A percentile compares a stretch with the other conserved stretches of the same genome.
phyloP scores from a whole-genome alignment of 2,329 filamentous ascomycete genomes.

The Fusarium newnesense region DNA sequence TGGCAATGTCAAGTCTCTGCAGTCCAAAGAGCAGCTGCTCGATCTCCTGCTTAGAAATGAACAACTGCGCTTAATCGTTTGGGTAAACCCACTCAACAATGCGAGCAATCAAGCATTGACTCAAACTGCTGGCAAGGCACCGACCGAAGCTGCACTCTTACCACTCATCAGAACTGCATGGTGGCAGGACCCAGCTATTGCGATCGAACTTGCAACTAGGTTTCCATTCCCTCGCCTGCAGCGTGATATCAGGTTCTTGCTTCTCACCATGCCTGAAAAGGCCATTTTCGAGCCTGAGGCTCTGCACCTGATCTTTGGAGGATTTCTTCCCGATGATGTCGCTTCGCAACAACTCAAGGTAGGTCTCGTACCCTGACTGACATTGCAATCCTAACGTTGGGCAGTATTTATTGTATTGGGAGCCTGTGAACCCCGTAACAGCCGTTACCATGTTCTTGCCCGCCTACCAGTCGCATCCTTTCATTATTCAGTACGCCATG shows the following conservation, averaged over 20 bases:
- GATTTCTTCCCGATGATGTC: constrained; percentile 80
- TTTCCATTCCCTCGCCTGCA: constrained; percentile 80
- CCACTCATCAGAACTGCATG: constrained; percentile 84
- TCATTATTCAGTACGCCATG: constrained; percentile 96
- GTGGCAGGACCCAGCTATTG: constrained; percentile 84
- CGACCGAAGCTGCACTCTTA: constrained; percentile 60
- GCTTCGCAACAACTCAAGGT: constrained; percentile 84
- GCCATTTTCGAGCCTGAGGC: constrained; percentile 85
- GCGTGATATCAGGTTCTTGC: constrained; percentile 79
- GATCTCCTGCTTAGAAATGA: constrained; percentile 85
- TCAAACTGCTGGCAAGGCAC: constrained; percentile 53
- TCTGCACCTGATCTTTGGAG: constrained; percentile 82
- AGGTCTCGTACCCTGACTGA: constrained; percentile 24
- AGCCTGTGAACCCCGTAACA: constrained; percentile 89
- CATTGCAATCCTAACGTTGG: constrained; percentile 24
- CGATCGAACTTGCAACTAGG: constrained; percentile 83
- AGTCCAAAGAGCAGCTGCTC: constrained; percentile 85
- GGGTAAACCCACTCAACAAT: constrained; percentile 83
- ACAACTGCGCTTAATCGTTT: constrained; percentile 83
- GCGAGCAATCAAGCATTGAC: constrained; percentile 52
- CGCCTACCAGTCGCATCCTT: constrained; percentile 89
- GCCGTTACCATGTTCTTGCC: constrained; percentile 95
- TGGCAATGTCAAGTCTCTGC: constrained; percentile 72
- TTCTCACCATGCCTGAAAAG: constrained; percentile 86
- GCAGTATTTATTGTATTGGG: constrained; percentile 92